Conservation (phyloP, 106 monocot genomes). For the Dendrobium chrysotoxum region DNA sequence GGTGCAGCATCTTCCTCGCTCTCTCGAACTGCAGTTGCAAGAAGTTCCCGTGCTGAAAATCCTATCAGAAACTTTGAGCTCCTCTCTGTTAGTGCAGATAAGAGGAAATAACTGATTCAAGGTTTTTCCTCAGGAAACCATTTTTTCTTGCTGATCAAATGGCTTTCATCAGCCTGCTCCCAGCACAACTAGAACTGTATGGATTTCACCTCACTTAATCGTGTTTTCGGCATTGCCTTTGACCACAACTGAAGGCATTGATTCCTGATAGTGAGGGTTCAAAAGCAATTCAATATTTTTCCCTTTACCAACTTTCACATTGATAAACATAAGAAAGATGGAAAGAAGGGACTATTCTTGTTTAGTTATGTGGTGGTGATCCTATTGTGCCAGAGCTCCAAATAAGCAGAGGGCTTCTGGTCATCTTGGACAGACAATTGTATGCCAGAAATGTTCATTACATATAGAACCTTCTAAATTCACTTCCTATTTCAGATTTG, state of each 20-base stretch:
- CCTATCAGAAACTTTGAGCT: conserved; percentile 41
- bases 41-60: conserved; percentile 20
- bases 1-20: conserved; percentile 27
- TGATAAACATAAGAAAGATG: neutral
- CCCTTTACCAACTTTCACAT: neutral
- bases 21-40: conserved; percentile 19
- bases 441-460: neutral
- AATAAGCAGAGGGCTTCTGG: neutral
- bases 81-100: conserved; percentile 43
- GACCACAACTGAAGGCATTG: neutral
- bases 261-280: too few species aligned
- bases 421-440: neutral
- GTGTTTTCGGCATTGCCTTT: neutral
- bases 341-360: neutral
- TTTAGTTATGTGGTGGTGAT: neutral
- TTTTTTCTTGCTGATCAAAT: too few species aligned
- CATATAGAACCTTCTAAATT: neutral
- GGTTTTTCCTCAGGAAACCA: neutral
- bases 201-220: neutral
- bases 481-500: neutral
- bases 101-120: conserved; percentile 37
- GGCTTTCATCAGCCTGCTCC: too few species aligned
- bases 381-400: neutral
- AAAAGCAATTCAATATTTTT: neutral
- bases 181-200: too few species aligned